These are phyloP conservation scores for Gossypium davidsonii DNA, from an alignment of 441 rosid genomes.

Conservation along the genomic window DNA sequence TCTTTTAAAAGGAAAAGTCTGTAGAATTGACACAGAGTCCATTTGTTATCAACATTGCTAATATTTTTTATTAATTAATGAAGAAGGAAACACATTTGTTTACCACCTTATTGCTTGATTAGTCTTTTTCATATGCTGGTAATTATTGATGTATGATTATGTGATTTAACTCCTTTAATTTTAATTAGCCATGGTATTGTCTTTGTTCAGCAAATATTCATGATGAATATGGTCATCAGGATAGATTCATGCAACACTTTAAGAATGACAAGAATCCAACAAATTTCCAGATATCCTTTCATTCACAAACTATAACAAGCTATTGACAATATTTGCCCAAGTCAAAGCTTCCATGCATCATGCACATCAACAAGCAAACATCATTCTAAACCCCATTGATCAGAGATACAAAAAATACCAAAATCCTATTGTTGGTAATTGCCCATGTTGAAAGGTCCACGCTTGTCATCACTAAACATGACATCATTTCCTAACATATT, in stretches of 20 bases:
- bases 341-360: background rate
- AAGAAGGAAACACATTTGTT: background rate
- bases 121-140: background rate
- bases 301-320: background rate
- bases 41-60: constrained; percentile 28
- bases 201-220: background rate
- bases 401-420: background rate
- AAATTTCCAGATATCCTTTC: background rate
- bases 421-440: background rate
- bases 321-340: background rate
- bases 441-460: background rate
- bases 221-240: background rate
- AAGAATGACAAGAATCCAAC: background rate
- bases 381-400: background rate
- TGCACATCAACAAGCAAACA: background rate
- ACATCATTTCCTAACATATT: background rate
- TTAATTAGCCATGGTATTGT: background rate
- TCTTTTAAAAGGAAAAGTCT: constrained; percentile 28
- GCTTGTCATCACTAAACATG: background rate
- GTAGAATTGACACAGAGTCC: constrained; percentile 25
- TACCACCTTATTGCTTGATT: background rate
- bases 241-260: background rate
- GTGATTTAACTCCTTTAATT: background rate
- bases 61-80: constrained; percentile 43
- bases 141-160: background rate